A percentile compares a stretch with the other conserved stretches of the same genome.
phyloP scores from a whole-genome alignment of 257 asterid species.

The Solanum habrochaites region DNA sequence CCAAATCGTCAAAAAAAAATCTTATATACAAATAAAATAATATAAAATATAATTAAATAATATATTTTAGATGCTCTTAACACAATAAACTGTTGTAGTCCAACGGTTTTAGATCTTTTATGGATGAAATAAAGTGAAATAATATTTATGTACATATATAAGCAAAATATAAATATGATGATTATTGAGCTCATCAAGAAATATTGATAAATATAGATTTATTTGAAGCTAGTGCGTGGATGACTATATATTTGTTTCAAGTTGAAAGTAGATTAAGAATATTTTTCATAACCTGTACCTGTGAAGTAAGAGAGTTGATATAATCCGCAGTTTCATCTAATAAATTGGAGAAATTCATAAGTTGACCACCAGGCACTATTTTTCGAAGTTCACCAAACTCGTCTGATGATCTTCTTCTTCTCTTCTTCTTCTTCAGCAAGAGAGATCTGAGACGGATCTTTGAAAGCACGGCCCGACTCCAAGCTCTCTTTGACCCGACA shows the following conservation, averaged over 20 bases:
- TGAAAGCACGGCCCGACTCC: slow-evolving; percentile 61
- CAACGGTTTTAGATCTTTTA: too few species aligned
- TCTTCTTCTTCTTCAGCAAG: neutral
- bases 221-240: neutral
- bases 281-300: slow-evolving; percentile 65
- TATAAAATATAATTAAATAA: too few species aligned
- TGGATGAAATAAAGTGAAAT: neutral
- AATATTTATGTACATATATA: neutral
- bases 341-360: slow-evolving; percentile 40
- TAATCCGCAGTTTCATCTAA: slow-evolving; percentile 66
- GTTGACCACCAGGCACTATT: slow-evolving; percentile 60
- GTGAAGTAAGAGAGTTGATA: slow-evolving; percentile 56
- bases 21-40: too few species aligned
- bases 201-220: neutral
- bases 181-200: neutral
- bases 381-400: slow-evolving; percentile 23
- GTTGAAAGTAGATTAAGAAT: slow-evolving; percentile 32
- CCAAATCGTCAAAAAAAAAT: too few species aligned
- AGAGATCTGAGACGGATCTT: slow-evolving; percentile 20
- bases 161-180: neutral
- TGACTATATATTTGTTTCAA: neutral
- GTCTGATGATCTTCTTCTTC: neutral
- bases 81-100: too few species aligned
- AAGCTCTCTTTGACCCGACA: slow-evolving; percentile 43
- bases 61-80: too few species aligned